Percentiles rank a stretch among this genome's conserved stretches.
Conservation (phyloP, 2,329 filamentous ascomycete genomes). For the Monosporascus sp. region DNA sequence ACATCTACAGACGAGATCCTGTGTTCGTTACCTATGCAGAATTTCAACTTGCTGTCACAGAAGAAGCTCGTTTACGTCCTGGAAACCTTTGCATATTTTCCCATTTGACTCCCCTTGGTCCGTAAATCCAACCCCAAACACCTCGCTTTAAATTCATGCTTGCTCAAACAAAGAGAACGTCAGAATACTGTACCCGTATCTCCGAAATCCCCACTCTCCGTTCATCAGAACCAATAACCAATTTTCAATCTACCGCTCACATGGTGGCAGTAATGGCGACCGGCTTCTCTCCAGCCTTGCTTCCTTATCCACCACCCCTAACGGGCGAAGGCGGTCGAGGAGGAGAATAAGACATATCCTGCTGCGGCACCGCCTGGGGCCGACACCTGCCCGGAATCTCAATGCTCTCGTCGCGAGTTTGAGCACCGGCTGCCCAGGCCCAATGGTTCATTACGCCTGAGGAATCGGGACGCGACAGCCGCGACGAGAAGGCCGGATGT, state of each 20-base stretch:
- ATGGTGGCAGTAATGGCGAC: neutral
- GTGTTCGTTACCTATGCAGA: too few relatives aligned
- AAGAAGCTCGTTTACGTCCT: too few relatives aligned
- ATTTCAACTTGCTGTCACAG: too few relatives aligned
- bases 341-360: neutral
- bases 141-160: too few relatives aligned
- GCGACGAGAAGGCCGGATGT: slow-evolving; percentile 22
- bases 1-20: too few relatives aligned
- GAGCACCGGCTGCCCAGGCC: neutral
- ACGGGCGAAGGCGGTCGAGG: slow-evolving; percentile 4
- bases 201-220: neutral
- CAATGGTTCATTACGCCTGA: neutral
- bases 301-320: neutral
- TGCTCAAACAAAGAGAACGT: too few relatives aligned
- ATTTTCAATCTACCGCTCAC: neutral
- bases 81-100: too few relatives aligned
- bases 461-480: slow-evolving; percentile 13
- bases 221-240: neutral
- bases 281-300: neutral
- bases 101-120: too few relatives aligned
- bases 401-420: neutral
- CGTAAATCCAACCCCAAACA: too few relatives aligned
- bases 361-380: neutral
- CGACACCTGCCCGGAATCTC: neutral
- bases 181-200: neutral